These are phyloP conservation scores for Colletotrichum siamense DNA, from an alignment of 2,329 filamentous ascomycete species.

Conservation along the genomic window DNA sequence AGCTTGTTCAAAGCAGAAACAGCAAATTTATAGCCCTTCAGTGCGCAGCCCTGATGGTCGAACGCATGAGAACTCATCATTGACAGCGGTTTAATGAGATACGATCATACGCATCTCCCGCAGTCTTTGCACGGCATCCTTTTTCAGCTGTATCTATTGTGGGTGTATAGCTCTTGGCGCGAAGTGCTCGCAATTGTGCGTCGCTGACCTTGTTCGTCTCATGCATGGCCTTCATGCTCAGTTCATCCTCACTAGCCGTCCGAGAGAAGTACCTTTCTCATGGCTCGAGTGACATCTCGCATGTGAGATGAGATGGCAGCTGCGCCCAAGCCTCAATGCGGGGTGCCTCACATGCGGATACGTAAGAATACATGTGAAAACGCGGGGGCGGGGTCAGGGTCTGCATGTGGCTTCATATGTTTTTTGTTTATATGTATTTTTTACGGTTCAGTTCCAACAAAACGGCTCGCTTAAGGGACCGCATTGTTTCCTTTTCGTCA, in stretches of 20 bases:
- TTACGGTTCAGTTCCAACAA: neutral
- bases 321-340: neutral
- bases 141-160: neutral
- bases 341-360: neutral
- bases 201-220: neutral
- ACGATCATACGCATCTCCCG: accelerated
- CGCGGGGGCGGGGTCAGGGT: neutral
- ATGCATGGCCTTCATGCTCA: neutral
- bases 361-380: neutral
- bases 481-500: slow-evolving; percentile 6
- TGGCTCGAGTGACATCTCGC: neutral
- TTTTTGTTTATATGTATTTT: neutral
- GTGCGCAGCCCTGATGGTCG: accelerated
- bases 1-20: neutral
- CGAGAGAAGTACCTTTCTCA: neutral
- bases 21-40: accelerated
- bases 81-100: accelerated
- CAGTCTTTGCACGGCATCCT: neutral
- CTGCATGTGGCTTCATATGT: neutral
- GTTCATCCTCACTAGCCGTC: neutral
- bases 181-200: neutral
- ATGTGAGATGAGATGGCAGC: neutral
- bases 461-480: slow-evolving; percentile 9
- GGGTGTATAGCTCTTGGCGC: neutral
- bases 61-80: neutral